Evolutionary conservation across 176 grass and related monocot species (phyloP).

Genomic region (sorghum (Sorghum bicolor)): Sorghum_bicolor_NCBIv3 NC_012871.2:54583001-54583500

Average conservation of each 20-base stretch:
- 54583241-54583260: neutral
- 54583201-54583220: neutral
- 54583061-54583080: neutral
- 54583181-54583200: neutral
- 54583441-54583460: constrained; percentile 96
- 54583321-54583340: constrained; percentile 99
- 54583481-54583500: constrained; percentile 78
- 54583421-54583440: constrained; percentile 89
- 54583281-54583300: constrained; percentile 31
- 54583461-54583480: constrained; percentile 89
- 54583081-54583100: neutral
- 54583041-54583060: neutral
- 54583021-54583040: constrained; percentile 6
- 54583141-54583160: constrained; percentile 6
- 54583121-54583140: constrained; percentile 7
- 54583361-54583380: constrained; percentile 39
- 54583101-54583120: neutral
- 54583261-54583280: neutral
- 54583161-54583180: constrained; percentile 14
- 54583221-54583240: neutral
- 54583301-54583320: constrained; percentile 88
- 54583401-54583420: constrained; percentile 19
- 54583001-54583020: constrained; percentile 6
- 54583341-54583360: constrained; percentile 90
- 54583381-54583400: neutral